phyloP scores from a whole-genome alignment of 2,329 filamentous ascomycete species.

The Penicillium sp. region DNA sequence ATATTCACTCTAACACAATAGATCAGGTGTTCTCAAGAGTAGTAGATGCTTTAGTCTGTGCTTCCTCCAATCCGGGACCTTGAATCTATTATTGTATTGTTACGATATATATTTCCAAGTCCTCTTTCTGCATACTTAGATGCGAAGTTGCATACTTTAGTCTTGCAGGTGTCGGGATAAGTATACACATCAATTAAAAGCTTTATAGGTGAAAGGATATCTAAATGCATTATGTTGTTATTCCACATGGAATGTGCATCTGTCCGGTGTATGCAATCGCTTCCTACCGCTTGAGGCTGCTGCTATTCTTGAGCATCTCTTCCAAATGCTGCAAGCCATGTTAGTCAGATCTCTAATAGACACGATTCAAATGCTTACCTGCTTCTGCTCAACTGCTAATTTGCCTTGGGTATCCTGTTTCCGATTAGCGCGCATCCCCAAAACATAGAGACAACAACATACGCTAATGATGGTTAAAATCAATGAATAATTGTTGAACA shows the following conservation, averaged over 20 bases:
- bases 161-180: not conserved
- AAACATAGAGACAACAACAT: conserved; percentile 22
- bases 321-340: conserved; percentile 38
- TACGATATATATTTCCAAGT: too few relatives aligned
- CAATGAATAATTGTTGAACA: conserved; percentile 95
- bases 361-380: conserved; percentile 29
- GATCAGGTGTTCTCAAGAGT: not conserved
- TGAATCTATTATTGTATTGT: too few relatives aligned
- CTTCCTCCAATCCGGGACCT: not conserved
- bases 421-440: conserved; percentile 10
- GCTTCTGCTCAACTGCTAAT: conserved; percentile 66
- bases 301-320: conserved; percentile 40
- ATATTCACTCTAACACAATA: not conserved
- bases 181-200: not conserved
- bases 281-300: conserved; percentile 32
- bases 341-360: not conserved
- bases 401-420: conserved; percentile 49
- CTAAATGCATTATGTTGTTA: conserved; percentile 2
- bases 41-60: not conserved
- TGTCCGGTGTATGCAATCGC: conserved; percentile 13
- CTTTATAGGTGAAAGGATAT: conserved; percentile 10
- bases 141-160: not conserved
- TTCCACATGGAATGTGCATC: conserved; percentile 12
- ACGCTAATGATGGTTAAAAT: conserved; percentile 87
- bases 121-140: not conserved